A percentile compares a stretch with the other conserved stretches of the same genome.
Evolutionary conservation across 495 filamentous ascomycete species (phyloP).

Genomic region (Collariella sp.): DNA sequence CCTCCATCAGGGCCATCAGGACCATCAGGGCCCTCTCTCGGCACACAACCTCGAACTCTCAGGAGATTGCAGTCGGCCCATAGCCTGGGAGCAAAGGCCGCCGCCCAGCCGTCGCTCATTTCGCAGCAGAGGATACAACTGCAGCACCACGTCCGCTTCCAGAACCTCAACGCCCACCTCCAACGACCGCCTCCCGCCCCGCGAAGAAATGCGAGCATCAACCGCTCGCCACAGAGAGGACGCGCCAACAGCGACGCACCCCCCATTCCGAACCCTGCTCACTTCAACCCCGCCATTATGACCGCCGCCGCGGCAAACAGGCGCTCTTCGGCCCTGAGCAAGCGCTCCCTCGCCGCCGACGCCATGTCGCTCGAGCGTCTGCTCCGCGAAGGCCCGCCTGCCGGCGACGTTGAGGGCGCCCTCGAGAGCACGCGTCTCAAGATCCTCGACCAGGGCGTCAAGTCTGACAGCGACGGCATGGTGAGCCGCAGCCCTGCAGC

Average conservation of each 20-base stretch:
- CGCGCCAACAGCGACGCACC: slow-evolving; percentile 69
- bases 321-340: slow-evolving; percentile 44
- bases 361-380: slow-evolving; percentile 57
- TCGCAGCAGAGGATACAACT: slow-evolving; percentile 44
- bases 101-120: slow-evolving; percentile 39
- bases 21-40: slow-evolving; percentile 24
- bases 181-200: slow-evolving; percentile 9
- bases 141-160: slow-evolving; percentile 14
- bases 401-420: slow-evolving; percentile 55
- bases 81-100: slow-evolving; percentile 39
- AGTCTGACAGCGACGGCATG: slow-evolving; percentile 84
- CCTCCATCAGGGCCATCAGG: too few relatives aligned
- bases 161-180: slow-evolving; percentile 12
- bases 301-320: slow-evolving; percentile 21
- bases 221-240: slow-evolving; percentile 47
- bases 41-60: slow-evolving; percentile 39
- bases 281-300: slow-evolving; percentile 26
- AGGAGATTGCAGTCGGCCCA: slow-evolving; percentile 51
- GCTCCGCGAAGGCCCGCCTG: slow-evolving; percentile 63
- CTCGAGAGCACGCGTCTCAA: slow-evolving; percentile 68
- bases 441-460: slow-evolving; percentile 69
- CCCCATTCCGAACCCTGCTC: slow-evolving; percentile 15
- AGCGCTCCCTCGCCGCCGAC: slow-evolving; percentile 46
- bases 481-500: slow-evolving; percentile 35
- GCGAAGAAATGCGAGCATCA: slow-evolving; percentile 31